Evolutionary conservation across 805 yeast species (phyloP).

Genomic region (Ogataea wickerhamii): DNA sequence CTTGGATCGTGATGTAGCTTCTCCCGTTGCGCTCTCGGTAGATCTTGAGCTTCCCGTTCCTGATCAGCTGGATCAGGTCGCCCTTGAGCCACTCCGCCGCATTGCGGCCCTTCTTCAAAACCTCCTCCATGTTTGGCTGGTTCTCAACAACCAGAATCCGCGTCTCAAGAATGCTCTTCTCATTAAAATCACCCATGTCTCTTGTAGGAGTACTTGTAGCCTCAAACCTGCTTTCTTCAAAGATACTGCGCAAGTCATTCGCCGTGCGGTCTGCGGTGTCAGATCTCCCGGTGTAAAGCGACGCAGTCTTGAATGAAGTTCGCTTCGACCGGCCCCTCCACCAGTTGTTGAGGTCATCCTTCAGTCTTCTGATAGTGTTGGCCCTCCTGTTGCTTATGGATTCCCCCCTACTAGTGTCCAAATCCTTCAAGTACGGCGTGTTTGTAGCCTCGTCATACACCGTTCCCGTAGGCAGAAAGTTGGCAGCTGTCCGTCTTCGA

Average conservation of each 20-base stretch:
- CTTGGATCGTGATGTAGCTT: constrained; percentile 21
- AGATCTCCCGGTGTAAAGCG: constrained; percentile 4
- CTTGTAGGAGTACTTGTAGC: constrained; percentile 16
- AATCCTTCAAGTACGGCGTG: constrained; percentile 17
- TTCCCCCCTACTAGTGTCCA: constrained; percentile 4
- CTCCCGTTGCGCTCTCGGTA: constrained; percentile 17
- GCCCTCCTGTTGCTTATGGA: constrained; percentile 9
- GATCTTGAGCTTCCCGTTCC: constrained; percentile 16
- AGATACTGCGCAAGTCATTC: constrained; percentile 2
- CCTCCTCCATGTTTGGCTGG: constrained; percentile 17
- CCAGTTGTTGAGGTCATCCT: constrained; percentile 17
- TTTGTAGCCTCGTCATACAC: constrained; percentile 17
- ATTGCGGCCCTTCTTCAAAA: constrained; percentile 13
- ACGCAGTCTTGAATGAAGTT: constrained; percentile 2
- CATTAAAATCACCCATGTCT: constrained; percentile 9
- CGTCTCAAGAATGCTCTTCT: constrained; percentile 13
- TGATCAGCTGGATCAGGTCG: constrained; percentile 18
- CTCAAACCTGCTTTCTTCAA: constrained; percentile 11
- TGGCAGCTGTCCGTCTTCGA: constrained; percentile 1
- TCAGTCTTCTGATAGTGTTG: constrained; percentile 11
- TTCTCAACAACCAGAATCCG: constrained; percentile 23
- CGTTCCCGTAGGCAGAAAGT: constrained; percentile 12
- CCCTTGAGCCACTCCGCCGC: constrained; percentile 19
- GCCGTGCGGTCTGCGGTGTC: not conserved
- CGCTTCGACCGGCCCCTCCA: constrained; percentile 9